Percentiles rank a stretch among this genome's conserved stretches.
These are phyloP conservation scores for Tetrahymena malaccensis DNA, from an alignment of 73 alveolate species.

Conservation along the genomic window DNA sequence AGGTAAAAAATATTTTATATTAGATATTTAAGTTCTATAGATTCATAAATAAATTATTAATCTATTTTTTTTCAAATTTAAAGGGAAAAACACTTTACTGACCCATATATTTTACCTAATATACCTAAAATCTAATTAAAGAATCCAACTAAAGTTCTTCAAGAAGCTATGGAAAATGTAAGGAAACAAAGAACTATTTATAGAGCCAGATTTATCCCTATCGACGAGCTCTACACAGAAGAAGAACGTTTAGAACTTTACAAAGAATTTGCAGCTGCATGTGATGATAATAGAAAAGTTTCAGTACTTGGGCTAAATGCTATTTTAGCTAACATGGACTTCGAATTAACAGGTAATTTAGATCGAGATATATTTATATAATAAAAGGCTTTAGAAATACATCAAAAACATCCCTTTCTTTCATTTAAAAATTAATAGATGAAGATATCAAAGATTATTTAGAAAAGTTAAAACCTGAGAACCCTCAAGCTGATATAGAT, in stretches of 20 bases:
- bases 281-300: conserved; percentile 12
- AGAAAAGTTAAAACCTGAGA: neutral
- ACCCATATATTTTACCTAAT: conserved; percentile 71
- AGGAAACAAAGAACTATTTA: conserved; percentile 52
- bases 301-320: conserved; percentile 10
- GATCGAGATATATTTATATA: neutral
- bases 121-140: conserved; percentile 57
- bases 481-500: conserved; percentile 21
- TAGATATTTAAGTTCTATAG: neutral
- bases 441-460: conserved; percentile 13
- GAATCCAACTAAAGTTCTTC: conserved; percentile 70
- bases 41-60: neutral
- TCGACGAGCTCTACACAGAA: conserved; percentile 21
- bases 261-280: conserved; percentile 21
- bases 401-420: too few species aligned
- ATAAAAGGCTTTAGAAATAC: too few species aligned
- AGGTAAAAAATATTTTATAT: neutral
- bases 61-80: neutral
- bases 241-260: conserved; percentile 23
- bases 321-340: conserved; percentile 18
- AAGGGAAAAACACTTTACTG: conserved; percentile 66
- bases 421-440: neutral
- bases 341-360: conserved; percentile 18
- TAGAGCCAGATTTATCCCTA: conserved; percentile 34
- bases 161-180: conserved; percentile 66